phyloP scores from a whole-genome alignment of 1,139 yeast species.

The Pneumocystis carinii region DNA sequence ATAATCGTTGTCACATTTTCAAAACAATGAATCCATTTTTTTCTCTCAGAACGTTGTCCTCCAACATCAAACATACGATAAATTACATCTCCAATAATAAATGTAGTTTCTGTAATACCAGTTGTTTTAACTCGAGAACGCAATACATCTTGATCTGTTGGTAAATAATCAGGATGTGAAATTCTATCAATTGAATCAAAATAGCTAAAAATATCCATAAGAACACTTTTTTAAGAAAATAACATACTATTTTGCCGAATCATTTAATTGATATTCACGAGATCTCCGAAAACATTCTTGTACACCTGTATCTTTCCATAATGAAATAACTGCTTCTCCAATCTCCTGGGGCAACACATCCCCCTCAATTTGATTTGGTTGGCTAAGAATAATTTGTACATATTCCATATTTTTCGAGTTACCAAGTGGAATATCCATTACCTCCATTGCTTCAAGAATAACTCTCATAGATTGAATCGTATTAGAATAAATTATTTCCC shows the following conservation, averaged over 20 bases:
- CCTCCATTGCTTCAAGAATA: slow-evolving; percentile 34
- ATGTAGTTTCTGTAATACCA: slow-evolving; percentile 78
- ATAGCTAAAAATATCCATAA: slow-evolving; percentile 6
- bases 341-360: slow-evolving; percentile 16
- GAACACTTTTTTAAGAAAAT: background rate
- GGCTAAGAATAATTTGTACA: slow-evolving; percentile 12
- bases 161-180: slow-evolving; percentile 48
- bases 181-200: slow-evolving; percentile 16
- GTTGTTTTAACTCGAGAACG: slow-evolving; percentile 89
- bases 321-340: slow-evolving; percentile 17
- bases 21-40: slow-evolving; percentile 92
- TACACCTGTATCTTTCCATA: slow-evolving; percentile 52
- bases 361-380: slow-evolving; percentile 16
- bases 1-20: slow-evolving; percentile 79
- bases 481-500: slow-evolving; percentile 91
- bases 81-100: slow-evolving; percentile 46
- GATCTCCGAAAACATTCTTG: slow-evolving; percentile 45
- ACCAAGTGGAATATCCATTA: slow-evolving; percentile 13
- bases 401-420: slow-evolving; percentile 10
- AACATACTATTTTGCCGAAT: slow-evolving; percentile 51
- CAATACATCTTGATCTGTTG: slow-evolving; percentile 69
- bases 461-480: slow-evolving; percentile 79
- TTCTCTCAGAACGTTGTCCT: slow-evolving; percentile 86
- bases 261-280: slow-evolving; percentile 69
- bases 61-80: slow-evolving; percentile 71